Evolutionary conservation across 2,329 filamentous ascomycete species (phyloP).

Genomic region (Rhexocercosporidium sp.): DNA sequence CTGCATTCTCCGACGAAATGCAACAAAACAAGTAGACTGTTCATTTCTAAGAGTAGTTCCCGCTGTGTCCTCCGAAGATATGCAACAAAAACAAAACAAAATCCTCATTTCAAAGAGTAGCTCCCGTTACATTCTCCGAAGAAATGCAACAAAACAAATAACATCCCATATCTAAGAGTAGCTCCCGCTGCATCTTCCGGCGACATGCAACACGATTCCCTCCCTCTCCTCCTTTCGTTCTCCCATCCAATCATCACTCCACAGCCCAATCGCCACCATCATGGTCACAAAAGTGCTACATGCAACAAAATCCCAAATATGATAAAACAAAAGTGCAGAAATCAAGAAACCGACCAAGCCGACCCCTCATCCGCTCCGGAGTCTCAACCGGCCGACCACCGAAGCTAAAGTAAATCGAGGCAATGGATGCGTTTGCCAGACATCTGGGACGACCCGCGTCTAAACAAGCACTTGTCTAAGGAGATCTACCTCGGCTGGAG

Average conservation of each 20-base stretch:
- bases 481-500: no score
- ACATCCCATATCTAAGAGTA: background rate
- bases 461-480: no score
- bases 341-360: no score
- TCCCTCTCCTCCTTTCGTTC: background rate
- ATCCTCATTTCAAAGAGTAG: no score
- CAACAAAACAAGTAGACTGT: background rate
- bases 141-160: constrained; percentile 3
- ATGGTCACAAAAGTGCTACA: background rate
- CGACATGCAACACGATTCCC: constrained; percentile 3
- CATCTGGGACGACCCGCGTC: no score
- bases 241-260: background rate
- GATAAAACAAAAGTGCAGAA: no score
- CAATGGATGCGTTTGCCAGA: no score
- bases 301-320: background rate
- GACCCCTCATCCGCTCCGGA: no score
- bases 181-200: background rate
- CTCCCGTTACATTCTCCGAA: no score
- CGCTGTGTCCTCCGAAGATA: background rate
- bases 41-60: background rate
- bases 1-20: no score
- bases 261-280: background rate
- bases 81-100: constrained; percentile 12
- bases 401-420: no score
- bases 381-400: no score